Base-by-base conservation (phyloP, 1,139 yeast species). In the Eremothecium sinecaudum region DNA sequence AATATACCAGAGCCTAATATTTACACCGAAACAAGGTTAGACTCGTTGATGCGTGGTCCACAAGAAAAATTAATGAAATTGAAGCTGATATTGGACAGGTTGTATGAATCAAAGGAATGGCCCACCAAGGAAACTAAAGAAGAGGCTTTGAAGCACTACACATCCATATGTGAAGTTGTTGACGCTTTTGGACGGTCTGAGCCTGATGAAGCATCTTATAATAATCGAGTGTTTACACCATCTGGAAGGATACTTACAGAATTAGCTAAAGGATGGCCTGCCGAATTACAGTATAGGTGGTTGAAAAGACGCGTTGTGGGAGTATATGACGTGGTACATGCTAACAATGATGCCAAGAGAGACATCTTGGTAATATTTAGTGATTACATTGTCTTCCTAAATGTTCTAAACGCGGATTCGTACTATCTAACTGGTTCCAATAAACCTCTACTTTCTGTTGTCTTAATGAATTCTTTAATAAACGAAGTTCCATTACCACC, bases 281-380 rank as follows among this genome's bases (percentile, higher is more conserved):
- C 73, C 0, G 87, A 80, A 47, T 64, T 87, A 18, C 94, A 83
- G 46, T 79, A 78, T 50, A 94, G 94, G 17, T 86, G 96, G 96
- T 57, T 84, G 16, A 69, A 79, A 19, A 67, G 97, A 39, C 71
- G 92, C 42, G 90, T 87, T 3, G 86, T 87, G 13, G 81, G 92
- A 0, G 78, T 86, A 1, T 79, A 75, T 56, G 94, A 76, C 44
- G 71, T 69, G 2, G 53, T 47, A 3, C 47, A 45, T 24, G 38
- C 59, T 3, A 75, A 67, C 45, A 63, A 61, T 35, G 50, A 57
- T 43, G 51, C 58, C 6, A 56, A 59, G 25, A 58, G 64, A 36
- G 58, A 64, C 25, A 76, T 79, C 28, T 67, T 83, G 5, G 66
- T 87, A 28, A 75, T 87, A 16, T 87, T 87, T 58, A 82, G 90